Conservation (phyloP, 768 basidiomycete genomes). For the Hysterangium stoloniferum region DNA sequence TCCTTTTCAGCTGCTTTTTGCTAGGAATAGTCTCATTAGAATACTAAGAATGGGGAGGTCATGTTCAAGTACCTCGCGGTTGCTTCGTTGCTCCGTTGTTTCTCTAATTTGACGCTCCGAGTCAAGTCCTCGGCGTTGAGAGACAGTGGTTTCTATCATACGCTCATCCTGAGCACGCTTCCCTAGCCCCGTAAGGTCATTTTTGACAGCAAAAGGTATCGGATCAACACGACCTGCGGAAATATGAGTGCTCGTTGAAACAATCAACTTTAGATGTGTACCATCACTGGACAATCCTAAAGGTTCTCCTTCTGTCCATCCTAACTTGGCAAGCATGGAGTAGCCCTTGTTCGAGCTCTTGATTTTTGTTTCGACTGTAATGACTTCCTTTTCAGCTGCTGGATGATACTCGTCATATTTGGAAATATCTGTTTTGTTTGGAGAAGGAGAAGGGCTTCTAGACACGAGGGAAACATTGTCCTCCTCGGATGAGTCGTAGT, state of each 20-base stretch:
- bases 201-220: slow-evolving; percentile 73
- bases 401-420: slow-evolving; percentile 62
- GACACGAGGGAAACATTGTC: slow-evolving; percentile 70
- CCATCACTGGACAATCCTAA: slow-evolving; percentile 73
- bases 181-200: slow-evolving; percentile 71
- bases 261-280: slow-evolving; percentile 19
- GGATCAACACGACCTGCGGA: slow-evolving; percentile 64
- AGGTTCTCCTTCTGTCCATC: slow-evolving; percentile 75
- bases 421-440: slow-evolving; percentile 34
- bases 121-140: slow-evolving; percentile 70
- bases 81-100: slow-evolving; percentile 65
- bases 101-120: slow-evolving; percentile 78
- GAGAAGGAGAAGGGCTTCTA: slow-evolving; percentile 63
- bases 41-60: not conserved
- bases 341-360: slow-evolving; percentile 77
- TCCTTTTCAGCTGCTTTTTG: slow-evolving; percentile 54
- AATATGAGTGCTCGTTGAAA: not conserved
- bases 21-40: slow-evolving; percentile 28
- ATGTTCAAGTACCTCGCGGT: slow-evolving; percentile 50
- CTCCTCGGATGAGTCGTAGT: slow-evolving; percentile 37
- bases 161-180: slow-evolving; percentile 72
- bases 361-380: slow-evolving; percentile 78
- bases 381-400: slow-evolving; percentile 48
- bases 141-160: slow-evolving; percentile 81
- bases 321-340: slow-evolving; percentile 69